Base-by-base conservation (phyloP, 2,329 filamentous ascomycete species). In the Venturia aucupariae region DNA sequence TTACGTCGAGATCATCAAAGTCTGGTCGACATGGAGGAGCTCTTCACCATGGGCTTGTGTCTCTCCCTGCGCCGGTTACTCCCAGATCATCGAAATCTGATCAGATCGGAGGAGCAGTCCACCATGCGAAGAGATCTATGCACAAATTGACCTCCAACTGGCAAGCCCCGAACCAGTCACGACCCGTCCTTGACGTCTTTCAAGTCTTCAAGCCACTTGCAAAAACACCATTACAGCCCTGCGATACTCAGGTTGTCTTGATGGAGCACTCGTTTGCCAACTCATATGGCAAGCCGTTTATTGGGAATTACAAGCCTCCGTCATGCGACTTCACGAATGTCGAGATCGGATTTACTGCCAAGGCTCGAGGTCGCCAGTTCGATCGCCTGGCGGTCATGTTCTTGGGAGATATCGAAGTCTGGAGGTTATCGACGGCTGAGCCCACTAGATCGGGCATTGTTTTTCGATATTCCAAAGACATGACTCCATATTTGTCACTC, bases 371-470 rank as follows among this genome's bases (percentile, higher is more conserved):
- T 0, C 81, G 84, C 3, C 90, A 95, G 69, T 92, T 84, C 74
- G 90, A 95, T 72, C 61, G 90, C 46, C 80, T 93, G 10, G 90
- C 85, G 4, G 74, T 88, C 39, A 86, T 94, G 81, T 94, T 87
- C 70, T 79, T 94, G 44, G 85, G 85, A 48, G 88, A 93, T 72
- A 85, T 84, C 11, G 90, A 95, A 72, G 81, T 95, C n/a, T 94
- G 89, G 80, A 81, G 90, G 30, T 92, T 90, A 1, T 92, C 89
- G 5, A 95, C 90, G 0, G 89, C 90, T 4, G 89, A 95, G 75
- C 90, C 90, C 1, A 90, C 85, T 0, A 68, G 77, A 4, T 81
- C 81, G 27, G 90, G 90, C 7, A 92, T 94, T 67, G 77, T 82
- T 55, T 93, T 89, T 88, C 86, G 83, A 0, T 91, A 90, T 71